Percentiles rank a stretch among this genome's conserved stretches.
phyloP scores from a whole-genome alignment of 305 asterid species.

The Fraxinus ornus region DNA sequence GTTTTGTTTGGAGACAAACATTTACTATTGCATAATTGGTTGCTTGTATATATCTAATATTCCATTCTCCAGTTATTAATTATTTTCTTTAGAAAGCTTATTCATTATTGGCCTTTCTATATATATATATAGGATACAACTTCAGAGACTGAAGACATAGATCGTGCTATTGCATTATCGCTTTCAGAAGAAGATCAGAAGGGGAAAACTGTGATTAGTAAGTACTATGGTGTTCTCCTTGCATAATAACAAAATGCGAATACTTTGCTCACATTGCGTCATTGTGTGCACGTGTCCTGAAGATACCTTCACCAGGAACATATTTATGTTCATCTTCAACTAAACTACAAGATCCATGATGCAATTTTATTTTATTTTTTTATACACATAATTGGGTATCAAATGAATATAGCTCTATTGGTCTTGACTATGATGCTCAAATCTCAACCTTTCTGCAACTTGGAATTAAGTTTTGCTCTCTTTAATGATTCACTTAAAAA shows the following conservation, averaged over 20 bases:
- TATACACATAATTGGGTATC: not conserved
- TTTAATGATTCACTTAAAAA: not conserved
- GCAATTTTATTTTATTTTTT: not conserved
- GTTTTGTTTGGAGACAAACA: not conserved
- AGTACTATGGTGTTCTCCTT: conserved; percentile 26
- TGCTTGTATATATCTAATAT: not conserved
- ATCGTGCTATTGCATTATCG: conserved; percentile 86
- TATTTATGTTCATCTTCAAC: not conserved
- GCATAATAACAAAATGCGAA: not conserved
- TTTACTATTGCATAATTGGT: conserved; percentile 5
- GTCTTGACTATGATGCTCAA: not conserved
- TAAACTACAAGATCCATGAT: not conserved
- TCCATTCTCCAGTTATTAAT: conserved; percentile 11
- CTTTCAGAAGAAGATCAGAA: conserved; percentile 73
- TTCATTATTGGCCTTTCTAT: not conserved
- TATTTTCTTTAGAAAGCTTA: conserved; percentile 21
- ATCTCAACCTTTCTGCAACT: not conserved
- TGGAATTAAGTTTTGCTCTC: not conserved
- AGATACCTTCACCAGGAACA: not conserved
- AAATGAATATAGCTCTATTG: not conserved
- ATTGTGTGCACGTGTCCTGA: not conserved
- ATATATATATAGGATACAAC: conserved; percentile 20
- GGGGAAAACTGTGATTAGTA: conserved; percentile 59
- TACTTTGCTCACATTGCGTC: not conserved
- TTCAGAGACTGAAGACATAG: conserved; percentile 75